Base-by-base conservation (phyloP, 2,329 filamentous ascomycete genomes). In the Metarhizium humberi region DNA sequence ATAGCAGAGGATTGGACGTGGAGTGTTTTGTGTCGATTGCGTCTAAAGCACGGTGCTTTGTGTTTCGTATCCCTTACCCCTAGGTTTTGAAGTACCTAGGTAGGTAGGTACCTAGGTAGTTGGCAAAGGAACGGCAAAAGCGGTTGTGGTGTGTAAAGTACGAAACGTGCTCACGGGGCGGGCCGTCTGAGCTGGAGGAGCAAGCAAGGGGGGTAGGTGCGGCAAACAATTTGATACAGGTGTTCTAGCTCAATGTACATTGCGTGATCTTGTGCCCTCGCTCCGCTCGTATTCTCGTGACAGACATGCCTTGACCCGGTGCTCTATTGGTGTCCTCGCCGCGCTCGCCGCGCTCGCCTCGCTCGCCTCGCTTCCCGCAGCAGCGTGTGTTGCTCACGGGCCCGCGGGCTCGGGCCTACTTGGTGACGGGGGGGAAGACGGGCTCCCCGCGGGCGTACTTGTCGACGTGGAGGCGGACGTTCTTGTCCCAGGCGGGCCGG, bases 391-490 rank as follows among this genome's bases (percentile, higher is more conserved):
- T 25, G 25, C 25, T 25, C 25, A 25, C 25, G 25, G 25, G 25
- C 25, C 25, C 25, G 25, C 7, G 13, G 40, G 40, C 16, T n/a
- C 20, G n/a, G 25, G 25, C 13, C 13, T 25, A 56, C 14, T 55
- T 38, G 1, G 49, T 1, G 6, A 10, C 34, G 5, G 46, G 6
- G 43, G 70, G 67, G 51, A 77, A 78, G 32, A 58, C 60, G 11
- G 70, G 69, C 14, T 69, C 60, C 1, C 65, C 69, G 64, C 71
- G 79, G 11, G 91, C 91, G 69, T 91, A 90, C 62, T 84, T 81
- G 63, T 79, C 78, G 49, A 89, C 86, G 77, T 90, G 91, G n/a
- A 79, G 75, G 70, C 78, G 81, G 7, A 86, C 92, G 52, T 81
- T 85, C 77, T 87, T 87, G 56, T 92, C 85, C 66, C 88, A 96